Conservation (phyloP, 2,329 filamentous ascomycete species). For the Bipolaris sorokiniana region DNA sequence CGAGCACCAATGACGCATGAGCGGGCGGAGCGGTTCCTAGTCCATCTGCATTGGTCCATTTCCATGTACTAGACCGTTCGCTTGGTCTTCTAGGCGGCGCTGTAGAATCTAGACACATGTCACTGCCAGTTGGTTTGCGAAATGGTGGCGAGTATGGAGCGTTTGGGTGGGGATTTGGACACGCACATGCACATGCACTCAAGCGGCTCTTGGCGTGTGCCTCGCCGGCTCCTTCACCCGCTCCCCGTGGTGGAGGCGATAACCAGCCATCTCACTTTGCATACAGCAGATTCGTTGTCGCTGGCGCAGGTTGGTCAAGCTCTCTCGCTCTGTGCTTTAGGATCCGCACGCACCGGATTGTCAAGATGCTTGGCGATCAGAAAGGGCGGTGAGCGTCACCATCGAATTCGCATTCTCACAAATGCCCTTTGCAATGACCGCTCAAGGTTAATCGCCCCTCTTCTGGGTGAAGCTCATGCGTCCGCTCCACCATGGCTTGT, state of each 20-base stretch:
- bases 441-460: conserved; percentile 12
- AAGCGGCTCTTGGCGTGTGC: background rate
- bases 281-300: background rate
- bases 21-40: background rate
- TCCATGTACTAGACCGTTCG: background rate
- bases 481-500: conserved; percentile 22
- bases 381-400: conserved; percentile 32
- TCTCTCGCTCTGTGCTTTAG: background rate
- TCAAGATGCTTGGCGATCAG: conserved; percentile 10
- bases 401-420: conserved; percentile 9
- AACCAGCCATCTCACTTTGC: background rate
- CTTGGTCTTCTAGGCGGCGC: background rate
- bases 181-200: background rate
- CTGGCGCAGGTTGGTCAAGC: background rate
- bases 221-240: background rate
- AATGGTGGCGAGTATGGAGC: background rate
- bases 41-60: background rate
- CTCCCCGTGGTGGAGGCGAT: background rate
- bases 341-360: background rate
- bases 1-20: conserved; percentile 5
- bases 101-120: background rate
- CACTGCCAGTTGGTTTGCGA: background rate
- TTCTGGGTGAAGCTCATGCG: background rate
- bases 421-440: conserved; percentile 9
- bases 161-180: background rate